Conservation (phyloP, 192 early-diverging fungal species). For the Umbelopsis sp. region DNA sequence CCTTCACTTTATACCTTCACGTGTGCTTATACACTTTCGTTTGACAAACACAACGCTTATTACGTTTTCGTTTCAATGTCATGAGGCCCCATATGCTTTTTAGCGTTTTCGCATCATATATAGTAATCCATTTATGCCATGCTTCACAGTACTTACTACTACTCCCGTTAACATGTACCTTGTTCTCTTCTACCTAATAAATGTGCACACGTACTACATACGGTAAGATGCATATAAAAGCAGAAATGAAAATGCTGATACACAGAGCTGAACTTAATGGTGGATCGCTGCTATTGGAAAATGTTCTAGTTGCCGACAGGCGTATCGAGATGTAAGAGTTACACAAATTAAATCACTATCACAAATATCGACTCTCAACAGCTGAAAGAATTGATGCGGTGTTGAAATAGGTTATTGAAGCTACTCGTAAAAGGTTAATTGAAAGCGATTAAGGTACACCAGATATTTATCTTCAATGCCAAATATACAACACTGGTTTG, state of each 20-base stretch:
- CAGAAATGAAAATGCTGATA: not conserved
- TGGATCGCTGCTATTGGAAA: too few relatives aligned
- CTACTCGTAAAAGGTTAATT: constrained; percentile 3
- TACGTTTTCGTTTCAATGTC: too few relatives aligned
- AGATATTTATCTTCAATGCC: not conserved
- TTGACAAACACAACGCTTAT: not conserved
- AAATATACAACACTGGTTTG: not conserved
- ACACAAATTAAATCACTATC: not conserved
- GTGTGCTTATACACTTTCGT: not conserved
- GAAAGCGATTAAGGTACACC: not conserved
- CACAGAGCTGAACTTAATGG: not conserved
- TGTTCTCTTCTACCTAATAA: not conserved
- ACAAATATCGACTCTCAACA: constrained; percentile 12
- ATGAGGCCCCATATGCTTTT: too few relatives aligned
- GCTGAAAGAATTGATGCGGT: not conserved
- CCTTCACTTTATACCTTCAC: too few relatives aligned
- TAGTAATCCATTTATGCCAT: too few relatives aligned
- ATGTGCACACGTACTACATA: not conserved
- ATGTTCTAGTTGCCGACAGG: too few relatives aligned
- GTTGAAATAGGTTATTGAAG: not conserved
- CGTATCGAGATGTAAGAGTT: constrained; percentile 2
- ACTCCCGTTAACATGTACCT: too few relatives aligned
- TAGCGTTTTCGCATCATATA: too few relatives aligned
- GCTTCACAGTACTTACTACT: too few relatives aligned
- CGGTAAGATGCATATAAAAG: not conserved